Evolutionary conservation across 306 rosid species (phyloP), one percentile per base, ranked within the genome.

Genomic region (Ochetophila trinervis): DNA sequence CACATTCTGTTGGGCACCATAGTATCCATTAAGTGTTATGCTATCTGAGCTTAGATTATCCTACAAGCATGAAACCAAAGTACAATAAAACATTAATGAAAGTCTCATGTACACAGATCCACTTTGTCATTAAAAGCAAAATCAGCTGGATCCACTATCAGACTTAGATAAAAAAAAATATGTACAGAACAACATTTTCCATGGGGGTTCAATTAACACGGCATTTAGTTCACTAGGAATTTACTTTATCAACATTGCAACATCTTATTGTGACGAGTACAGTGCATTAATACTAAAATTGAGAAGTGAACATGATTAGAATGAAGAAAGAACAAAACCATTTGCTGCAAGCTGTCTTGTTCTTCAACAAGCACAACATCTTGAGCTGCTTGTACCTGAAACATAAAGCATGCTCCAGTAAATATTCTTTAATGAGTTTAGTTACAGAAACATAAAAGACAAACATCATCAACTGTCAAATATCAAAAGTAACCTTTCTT

Each of bases 1-100:
- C 71, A 89, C 90, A 77, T 84, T 89, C 75, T 84, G 97, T 68
- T 85, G 97, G 54, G 87, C 65, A 21, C 95, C 88, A 66, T 85
- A 91, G 74, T 84, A 91, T 80, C 95, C 97, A 69, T 70, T 84
- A 57, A 86, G 83, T 63, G 83, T 68, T 63, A 91, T 78, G 69
- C 85, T 79, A 13, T 88, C 92, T 6, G 95, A 79, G 81, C 86
- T 82, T 55, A 87, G 74, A 67, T 79, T 70, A 65, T 84, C 95
- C 97, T 91, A 76, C 68, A 73, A 79, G 81, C 70, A 83, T 15
- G 47, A 66, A 80, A 44, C 36, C 51, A 22, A 17, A 57, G 47
- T 50, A 67, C 40, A 74, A 78, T 66, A 72, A 59, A 5, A 19
- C 35, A 68, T 14, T 27, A 30, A 24, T 55, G 9, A 57, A 58